Conservation (phyloP, 768 basidiomycete species). For the Calocera viscosa region DNA sequence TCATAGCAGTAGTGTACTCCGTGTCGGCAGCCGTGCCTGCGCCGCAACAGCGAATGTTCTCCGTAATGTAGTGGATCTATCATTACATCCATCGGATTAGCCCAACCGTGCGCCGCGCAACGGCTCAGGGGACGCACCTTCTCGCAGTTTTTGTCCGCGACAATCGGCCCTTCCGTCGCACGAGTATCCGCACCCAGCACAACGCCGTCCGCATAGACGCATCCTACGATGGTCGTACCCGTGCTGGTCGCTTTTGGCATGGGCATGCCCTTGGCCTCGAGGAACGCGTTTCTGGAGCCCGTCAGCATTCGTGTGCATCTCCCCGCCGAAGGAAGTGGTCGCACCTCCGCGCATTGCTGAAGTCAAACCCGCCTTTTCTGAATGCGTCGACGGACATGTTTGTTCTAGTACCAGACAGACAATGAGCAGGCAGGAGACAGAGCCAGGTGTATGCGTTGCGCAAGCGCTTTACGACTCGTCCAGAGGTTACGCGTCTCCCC, state of each 20-base stretch:
- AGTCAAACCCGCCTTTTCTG: conserved; percentile 2
- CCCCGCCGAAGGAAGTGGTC: neutral
- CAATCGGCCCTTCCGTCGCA: conserved; percentile 86
- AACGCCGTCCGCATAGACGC: conserved; percentile 83
- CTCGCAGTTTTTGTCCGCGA: conserved; percentile 99
- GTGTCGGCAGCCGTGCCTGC: conserved; percentile 99
- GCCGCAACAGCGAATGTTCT: conserved; percentile 92
- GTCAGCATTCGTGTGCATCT: neutral
- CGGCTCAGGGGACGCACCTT: conserved; percentile 50
- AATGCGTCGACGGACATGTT: conserved; percentile 3
- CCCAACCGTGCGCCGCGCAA: neutral
- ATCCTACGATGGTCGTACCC: conserved; percentile 96
- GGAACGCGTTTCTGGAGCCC: conserved; percentile 48
- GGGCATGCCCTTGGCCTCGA: conserved; percentile 55
- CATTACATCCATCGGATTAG: neutral
- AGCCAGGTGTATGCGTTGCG: conserved; percentile 3
- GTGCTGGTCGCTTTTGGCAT: conserved; percentile 80
- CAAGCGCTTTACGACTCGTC: neutral
- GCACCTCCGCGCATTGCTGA: conserved; percentile 3
- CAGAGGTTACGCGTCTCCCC: conserved; percentile 6
- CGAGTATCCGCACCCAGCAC: conserved; percentile 93
- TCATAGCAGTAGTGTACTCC: conserved; percentile 85
- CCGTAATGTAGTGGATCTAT: conserved; percentile 94
- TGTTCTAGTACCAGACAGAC: neutral
- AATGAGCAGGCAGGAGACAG: neutral